These are phyloP conservation scores for Tinospora cordifolia DNA, from an alignment of 164 flowering plant genomes.

Conservation along the genomic window DNA sequence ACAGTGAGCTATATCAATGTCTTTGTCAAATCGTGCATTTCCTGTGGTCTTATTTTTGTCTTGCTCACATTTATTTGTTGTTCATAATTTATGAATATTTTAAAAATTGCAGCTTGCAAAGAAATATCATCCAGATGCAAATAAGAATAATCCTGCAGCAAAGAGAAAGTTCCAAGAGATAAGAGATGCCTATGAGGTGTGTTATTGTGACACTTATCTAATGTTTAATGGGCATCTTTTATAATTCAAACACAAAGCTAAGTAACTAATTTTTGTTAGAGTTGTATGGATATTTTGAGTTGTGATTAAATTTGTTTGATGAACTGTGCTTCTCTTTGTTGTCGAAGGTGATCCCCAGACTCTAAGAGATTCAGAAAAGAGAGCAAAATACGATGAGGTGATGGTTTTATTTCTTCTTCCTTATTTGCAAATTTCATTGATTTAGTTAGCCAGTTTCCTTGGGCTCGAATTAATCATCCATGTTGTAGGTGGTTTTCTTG, in stretches of 20 bases:
- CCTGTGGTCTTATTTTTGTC: not conserved
- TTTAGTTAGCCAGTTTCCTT: not conserved
- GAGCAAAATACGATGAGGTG: slow-evolving; percentile 80
- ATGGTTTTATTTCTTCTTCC: slow-evolving; percentile 1
- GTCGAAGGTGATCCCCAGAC: slow-evolving; percentile 54
- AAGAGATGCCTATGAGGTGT: slow-evolving; percentile 92
- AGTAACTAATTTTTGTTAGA: not conserved
- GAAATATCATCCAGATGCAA: slow-evolving; percentile 93
- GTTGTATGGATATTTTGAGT: not conserved
- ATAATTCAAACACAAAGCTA: not conserved
- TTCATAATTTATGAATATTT: not conserved
- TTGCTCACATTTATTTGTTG: not conserved
- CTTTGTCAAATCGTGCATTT: not conserved
- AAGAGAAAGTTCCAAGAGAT: slow-evolving; percentile 92
- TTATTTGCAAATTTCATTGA: not conserved
- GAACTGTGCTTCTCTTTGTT: slow-evolving; percentile 15
- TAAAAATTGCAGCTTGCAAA: slow-evolving; percentile 70
- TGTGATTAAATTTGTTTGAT: slow-evolving; percentile 3
- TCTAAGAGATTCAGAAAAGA: slow-evolving; percentile 59
- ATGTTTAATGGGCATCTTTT: not conserved
- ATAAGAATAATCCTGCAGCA: slow-evolving; percentile 67
- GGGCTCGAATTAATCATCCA: not conserved
- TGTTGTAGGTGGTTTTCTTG: not conserved
- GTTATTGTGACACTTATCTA: slow-evolving; percentile 13
- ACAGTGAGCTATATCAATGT: not conserved